Percentiles rank a stretch among this genome's conserved stretches.
phyloP scores from a whole-genome alignment of 306 rosid genomes.

The Cicer arietinum region DNA sequence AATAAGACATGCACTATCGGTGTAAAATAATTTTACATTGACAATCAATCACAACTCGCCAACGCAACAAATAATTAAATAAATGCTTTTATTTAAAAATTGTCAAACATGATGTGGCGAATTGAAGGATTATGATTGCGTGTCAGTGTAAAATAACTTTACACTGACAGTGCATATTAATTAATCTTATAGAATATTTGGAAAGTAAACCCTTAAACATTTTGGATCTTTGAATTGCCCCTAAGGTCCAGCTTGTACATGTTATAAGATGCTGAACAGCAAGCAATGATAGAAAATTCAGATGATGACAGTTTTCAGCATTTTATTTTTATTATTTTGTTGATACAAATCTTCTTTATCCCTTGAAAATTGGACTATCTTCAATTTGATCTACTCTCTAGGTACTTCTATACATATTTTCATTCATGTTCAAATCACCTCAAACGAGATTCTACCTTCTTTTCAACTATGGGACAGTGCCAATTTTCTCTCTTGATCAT shows the following conservation, averaged over 20 bases:
- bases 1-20: no score
- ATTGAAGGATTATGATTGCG: no score
- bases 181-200: neutral
- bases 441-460: neutral
- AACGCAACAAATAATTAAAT: no score
- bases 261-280: neutral
- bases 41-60: no score
- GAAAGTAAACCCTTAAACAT: neutral
- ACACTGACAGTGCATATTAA: no score
- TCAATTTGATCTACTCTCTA: neutral
- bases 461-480: neutral
- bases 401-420: neutral
- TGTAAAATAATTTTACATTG: no score
- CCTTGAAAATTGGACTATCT: neutral
- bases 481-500: neutral
- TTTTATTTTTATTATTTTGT: neutral
- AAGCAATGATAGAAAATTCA: neutral
- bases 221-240: neutral
- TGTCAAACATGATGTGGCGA: no score
- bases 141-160: no score
- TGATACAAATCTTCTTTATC: neutral
- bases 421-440: neutral
- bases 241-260: neutral
- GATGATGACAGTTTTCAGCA: conserved; percentile 15
- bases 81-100: no score